Conservation (phyloP, 257 asterid genomes). For the Solanum bulbocastanum region DNA sequence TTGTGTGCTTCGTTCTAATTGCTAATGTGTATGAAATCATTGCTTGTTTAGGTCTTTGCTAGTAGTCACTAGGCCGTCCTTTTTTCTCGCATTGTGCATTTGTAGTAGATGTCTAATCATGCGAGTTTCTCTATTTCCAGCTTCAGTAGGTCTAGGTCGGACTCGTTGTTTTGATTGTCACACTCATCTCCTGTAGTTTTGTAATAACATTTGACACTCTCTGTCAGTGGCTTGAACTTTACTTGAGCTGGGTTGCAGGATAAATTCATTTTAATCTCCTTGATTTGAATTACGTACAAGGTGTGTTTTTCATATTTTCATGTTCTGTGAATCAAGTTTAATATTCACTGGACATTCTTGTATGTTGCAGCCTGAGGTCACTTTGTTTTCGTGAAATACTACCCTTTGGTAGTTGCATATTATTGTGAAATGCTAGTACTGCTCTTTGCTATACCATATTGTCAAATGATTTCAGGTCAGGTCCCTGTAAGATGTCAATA, state of each 20-base stretch:
- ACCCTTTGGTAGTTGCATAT: background rate
- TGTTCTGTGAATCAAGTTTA: background rate
- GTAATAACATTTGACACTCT: background rate
- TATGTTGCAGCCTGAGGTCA: background rate
- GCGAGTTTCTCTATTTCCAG: slow-evolving; percentile 35
- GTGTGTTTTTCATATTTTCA: background rate
- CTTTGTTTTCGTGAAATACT: background rate
- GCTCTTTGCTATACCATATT: background rate
- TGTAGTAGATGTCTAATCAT: slow-evolving; percentile 19
- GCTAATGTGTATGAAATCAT: background rate
- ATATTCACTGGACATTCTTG: background rate
- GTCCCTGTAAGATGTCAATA: background rate
- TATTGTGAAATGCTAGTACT: background rate
- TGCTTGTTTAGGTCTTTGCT: slow-evolving; percentile 3
- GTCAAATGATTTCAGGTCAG: background rate
- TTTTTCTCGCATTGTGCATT: slow-evolving; percentile 28
- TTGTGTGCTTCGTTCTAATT: background rate
- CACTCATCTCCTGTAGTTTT: background rate
- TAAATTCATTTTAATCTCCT: background rate
- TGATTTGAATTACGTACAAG: background rate
- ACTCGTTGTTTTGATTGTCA: slow-evolving; percentile 7
- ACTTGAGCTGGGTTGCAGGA: background rate
- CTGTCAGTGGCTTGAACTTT: background rate
- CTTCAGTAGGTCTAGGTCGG: slow-evolving; percentile 8
- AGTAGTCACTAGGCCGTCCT: background rate